Conservation (phyloP, 768 basidiomycete genomes). For the Macrolepiota dolichaula region DNA sequence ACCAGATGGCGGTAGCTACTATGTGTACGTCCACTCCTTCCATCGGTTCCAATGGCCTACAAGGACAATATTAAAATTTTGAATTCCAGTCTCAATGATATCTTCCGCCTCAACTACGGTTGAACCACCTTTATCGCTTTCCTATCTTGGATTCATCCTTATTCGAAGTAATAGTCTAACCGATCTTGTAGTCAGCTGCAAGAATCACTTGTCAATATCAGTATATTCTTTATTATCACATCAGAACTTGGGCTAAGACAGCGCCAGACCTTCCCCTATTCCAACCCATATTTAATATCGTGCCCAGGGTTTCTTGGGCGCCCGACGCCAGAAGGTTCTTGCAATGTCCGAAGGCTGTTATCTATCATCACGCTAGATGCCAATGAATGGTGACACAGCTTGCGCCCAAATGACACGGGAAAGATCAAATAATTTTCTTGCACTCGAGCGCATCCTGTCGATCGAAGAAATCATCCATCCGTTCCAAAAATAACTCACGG, state of each 20-base stretch:
- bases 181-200: background rate
- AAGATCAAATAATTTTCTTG: too few species aligned
- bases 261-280: background rate
- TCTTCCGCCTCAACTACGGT: slow-evolving; percentile 88
- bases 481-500: background rate
- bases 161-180: background rate
- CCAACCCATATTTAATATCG: background rate
- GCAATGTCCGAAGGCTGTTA: background rate
- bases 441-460: too few species aligned
- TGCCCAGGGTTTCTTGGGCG: background rate
- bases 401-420: too few species aligned
- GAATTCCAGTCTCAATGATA: slow-evolving; percentile 67
- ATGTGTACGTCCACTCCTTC: slow-evolving; percentile 63
- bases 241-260: too few species aligned
- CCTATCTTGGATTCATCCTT: background rate
- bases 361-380: too few species aligned
- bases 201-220: background rate
- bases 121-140: slow-evolving; percentile 14
- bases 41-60: background rate
- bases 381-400: too few species aligned
- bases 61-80: background rate
- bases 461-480: too few species aligned
- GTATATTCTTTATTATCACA: background rate
- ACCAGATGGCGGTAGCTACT: slow-evolving; percentile 71
- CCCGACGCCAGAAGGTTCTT: background rate